Base-by-base conservation (phyloP, 2,329 filamentous ascomycete genomes). In the Coniella lustricola region DNA sequence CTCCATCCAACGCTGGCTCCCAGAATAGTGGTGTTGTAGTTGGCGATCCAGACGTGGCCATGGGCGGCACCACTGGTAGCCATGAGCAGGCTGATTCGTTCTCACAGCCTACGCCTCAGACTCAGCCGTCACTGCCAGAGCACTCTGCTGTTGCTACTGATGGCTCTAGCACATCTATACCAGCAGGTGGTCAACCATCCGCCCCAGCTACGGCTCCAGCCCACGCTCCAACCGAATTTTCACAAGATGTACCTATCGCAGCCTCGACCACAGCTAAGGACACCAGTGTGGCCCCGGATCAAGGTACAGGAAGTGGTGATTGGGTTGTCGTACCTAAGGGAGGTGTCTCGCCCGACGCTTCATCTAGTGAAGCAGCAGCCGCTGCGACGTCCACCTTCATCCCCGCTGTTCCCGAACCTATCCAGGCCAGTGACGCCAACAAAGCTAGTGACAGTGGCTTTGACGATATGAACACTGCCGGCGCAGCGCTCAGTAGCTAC, bases 311-410 rank as follows among this genome's bases (percentile, higher is more conserved):
- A 17, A 73, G 68, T 46, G 82, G 77, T 25, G 86, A 90, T 54
- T 90, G 85, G 85, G 82, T 89, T 3, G 82, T 90, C 49, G 79
- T 90, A 25, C 79, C 82, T 48, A 83, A 85, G 55, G 79, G 78
- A 40, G 75, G 73, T 20, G 68, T 68, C 35, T 73, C 68, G 21
- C 56, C 56, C 69, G 45, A 34, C n/a, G 40, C 44, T 21, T 48
- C 50, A 20, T 31, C 36, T 20, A 41, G 35, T 44, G 46, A 25
- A 4, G 36, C 25, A 32, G 43, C 25, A 32, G 43, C 39, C 46
- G 29, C 46, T 60, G 60, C 12, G 72, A 21, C 32, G 13, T n/a
- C 45, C 20, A 21, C 25, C 18, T n/a, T 39, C 20, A 21, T 21
- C 18, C 21, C 41, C 18, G 16, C 20, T 36, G 22, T 45, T 20